phyloP scores from a whole-genome alignment of 2,329 filamentous ascomycete genomes.

The Macroventuria anomochaeta region DNA sequence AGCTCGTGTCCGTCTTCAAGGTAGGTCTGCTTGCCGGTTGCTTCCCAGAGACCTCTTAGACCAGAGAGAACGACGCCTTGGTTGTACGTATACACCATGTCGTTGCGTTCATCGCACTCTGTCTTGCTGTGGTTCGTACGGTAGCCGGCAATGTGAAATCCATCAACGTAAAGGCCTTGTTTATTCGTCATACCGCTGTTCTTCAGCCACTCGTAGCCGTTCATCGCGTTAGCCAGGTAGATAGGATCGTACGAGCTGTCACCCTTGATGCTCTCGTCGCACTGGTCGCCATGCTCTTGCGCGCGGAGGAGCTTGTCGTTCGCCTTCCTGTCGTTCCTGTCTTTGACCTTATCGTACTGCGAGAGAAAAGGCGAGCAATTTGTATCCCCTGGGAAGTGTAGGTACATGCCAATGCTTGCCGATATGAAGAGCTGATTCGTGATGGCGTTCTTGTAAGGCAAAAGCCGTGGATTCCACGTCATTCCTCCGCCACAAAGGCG shows the following conservation, averaged over 20 bases:
- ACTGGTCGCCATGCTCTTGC: slow-evolving; percentile 17
- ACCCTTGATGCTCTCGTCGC: slow-evolving; percentile 7
- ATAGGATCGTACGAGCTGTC: slow-evolving; percentile 59
- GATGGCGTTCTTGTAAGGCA: slow-evolving; percentile 93
- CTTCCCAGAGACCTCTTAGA: slow-evolving; percentile 78
- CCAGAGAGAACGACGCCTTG: slow-evolving; percentile 89
- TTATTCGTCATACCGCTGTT: slow-evolving; percentile 80
- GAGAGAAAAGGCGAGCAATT: slow-evolving; percentile 72
- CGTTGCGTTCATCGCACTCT: slow-evolving; percentile 79
- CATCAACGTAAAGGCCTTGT: slow-evolving; percentile 80
- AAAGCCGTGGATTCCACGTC: slow-evolving; percentile 79
- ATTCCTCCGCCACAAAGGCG: slow-evolving; percentile 84
- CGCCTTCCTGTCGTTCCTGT: slow-evolving; percentile 2
- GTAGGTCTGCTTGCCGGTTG: slow-evolving; percentile 74
- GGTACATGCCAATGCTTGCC: slow-evolving; percentile 86
- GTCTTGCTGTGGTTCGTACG: slow-evolving; percentile 65
- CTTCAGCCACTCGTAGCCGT: slow-evolving; percentile 82
- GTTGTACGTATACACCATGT: slow-evolving; percentile 96
- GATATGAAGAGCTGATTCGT: slow-evolving; percentile 91
- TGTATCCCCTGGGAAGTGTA: slow-evolving; percentile 81
- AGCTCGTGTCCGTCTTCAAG: slow-evolving; percentile 81
- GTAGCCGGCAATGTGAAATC: slow-evolving; percentile 80
- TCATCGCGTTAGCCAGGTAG: slow-evolving; percentile 75
- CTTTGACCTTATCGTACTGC: slow-evolving; percentile 26
- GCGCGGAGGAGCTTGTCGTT: slow-evolving; percentile 5